Evolutionary conservation across 495 filamentous ascomycete species (phyloP).

Genomic region (Talaromyces proteolyticus): DNA sequence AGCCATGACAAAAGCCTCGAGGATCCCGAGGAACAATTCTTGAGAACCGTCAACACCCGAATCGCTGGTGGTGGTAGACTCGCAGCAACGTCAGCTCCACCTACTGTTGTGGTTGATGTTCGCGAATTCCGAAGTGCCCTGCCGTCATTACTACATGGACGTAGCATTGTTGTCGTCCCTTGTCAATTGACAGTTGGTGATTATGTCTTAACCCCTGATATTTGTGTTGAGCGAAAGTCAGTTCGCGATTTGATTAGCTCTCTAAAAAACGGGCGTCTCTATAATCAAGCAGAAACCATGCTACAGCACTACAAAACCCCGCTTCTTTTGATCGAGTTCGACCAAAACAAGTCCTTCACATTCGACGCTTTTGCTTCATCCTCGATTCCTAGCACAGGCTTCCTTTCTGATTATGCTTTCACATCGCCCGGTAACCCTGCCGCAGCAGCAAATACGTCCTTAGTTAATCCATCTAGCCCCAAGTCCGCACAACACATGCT

Average conservation of each 20-base stretch:
- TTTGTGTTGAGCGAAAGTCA: constrained; percentile 93
- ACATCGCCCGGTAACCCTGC: constrained; percentile 54
- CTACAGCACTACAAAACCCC: constrained; percentile 84
- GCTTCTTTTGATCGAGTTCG: constrained; percentile 94
- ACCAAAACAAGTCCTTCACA: constrained; percentile 94
- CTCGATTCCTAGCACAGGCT: constrained; percentile 26
- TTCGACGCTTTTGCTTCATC: constrained; percentile 77
- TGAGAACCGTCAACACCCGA: constrained; percentile 92
- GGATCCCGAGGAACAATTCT: constrained; percentile 87
- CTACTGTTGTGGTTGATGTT: constrained; percentile 88
- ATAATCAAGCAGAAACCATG: constrained; percentile 91
- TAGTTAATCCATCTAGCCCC: constrained; percentile 38
- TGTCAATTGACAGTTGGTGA: constrained; percentile 96
- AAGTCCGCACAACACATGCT: constrained; percentile 87
- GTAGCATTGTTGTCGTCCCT: constrained; percentile 77
- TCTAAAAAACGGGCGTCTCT: constrained; percentile 85
- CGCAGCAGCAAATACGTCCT: constrained; percentile 39
- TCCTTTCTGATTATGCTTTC: constrained; percentile 55
- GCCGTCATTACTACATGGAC: constrained; percentile 84
- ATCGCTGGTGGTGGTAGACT: constrained; percentile 91
- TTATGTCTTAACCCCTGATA: constrained; percentile 84
- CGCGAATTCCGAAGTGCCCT: constrained; percentile 93
- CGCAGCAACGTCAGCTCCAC: constrained; percentile 84
- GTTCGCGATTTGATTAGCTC: constrained; percentile 86
- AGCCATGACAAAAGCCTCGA: constrained; percentile 65